Base-by-base conservation (phyloP, 805 yeast genomes). In the Grigorovia humatica region DNA sequence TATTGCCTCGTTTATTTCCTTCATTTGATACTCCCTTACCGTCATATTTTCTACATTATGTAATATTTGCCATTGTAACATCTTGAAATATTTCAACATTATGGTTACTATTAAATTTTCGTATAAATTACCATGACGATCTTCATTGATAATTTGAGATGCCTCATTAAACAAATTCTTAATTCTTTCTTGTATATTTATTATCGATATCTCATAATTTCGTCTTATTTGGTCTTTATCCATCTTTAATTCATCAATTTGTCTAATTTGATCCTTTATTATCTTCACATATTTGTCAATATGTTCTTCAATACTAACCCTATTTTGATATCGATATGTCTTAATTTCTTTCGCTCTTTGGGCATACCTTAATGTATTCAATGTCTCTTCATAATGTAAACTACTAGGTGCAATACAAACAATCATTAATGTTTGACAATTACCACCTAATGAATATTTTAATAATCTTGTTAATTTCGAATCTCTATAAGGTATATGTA, bases 361-460 rank as follows among this genome's bases (percentile, higher is more conserved):
- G 0, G 97, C 97, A 66, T 90, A 91, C 64, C 88, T 87, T 54
- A 91, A 75, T 0, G 97, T 88, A 65, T 91, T 91, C 49, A 87
- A 72, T 0, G 98, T 90, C 63, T 91, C 98, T 62, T 91, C 98
- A 65, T 88, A 89, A 66, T 91, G 97, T 45, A 74, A 75, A 32
- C 86, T 79, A 53, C 89, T 85, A 0, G 97, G 97, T 4, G 95
- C 83, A 2, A 91, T 78, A 68, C 98, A 91, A 1, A 89, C 97
- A 57, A 91, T 87, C 98, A 91, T 91, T 4, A 88, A 90, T 0
- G 98, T 91, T 64, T 86, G 85, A 68, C 98, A 91, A 63, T 88
- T 88, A 0, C 97, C 97, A 2, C 96, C 96, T 13, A 91, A 71
- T 0, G 96, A 89, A 63, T 87, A 88, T 64, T 90, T 88, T 51